phyloP scores from a whole-genome alignment of 768 basidiomycete species.

The Mycena polygramma region DNA sequence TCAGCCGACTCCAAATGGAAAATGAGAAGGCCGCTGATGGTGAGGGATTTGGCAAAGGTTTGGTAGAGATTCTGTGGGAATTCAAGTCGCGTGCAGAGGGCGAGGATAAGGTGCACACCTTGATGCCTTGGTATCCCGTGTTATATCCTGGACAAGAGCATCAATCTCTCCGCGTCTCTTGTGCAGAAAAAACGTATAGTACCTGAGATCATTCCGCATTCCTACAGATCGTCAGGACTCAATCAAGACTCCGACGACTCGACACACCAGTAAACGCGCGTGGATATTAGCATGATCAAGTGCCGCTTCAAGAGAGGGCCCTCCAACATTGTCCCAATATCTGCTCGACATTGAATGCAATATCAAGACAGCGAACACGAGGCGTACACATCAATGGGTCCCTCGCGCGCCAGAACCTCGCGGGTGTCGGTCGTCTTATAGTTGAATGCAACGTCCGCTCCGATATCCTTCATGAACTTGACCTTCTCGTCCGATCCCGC shows the following conservation, averaged over 20 bases:
- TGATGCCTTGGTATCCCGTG: conserved; percentile 4
- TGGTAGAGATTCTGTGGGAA: not conserved
- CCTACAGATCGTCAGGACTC: not conserved
- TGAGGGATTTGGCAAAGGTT: not conserved
- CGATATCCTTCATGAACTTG: conserved; percentile 12
- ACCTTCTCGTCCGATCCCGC: conserved; percentile 4
- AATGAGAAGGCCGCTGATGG: not conserved
- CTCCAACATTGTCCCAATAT: conserved; percentile 15
- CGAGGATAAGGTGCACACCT: not conserved
- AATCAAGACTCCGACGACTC: not conserved
- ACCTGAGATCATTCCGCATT: conserved; percentile 12
- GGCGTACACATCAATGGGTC: conserved; percentile 4
- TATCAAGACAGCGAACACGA: not conserved
- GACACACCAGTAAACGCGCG: conserved; percentile 1
- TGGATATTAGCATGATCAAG: conserved; percentile 1
- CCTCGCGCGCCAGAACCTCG: conserved; percentile 7
- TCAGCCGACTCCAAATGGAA: not conserved
- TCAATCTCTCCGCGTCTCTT: not conserved
- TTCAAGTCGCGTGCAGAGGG: not conserved
- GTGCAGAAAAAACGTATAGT: no score
- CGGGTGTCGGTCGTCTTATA: conserved; percentile 16
- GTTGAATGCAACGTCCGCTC: conserved; percentile 8
- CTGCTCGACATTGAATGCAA: not conserved
- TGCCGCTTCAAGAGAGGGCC: not conserved
- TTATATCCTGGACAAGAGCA: not conserved